phyloP scores from a whole-genome alignment of 1,284 basidiomycete genomes.

The Trametes pubescens region DNA sequence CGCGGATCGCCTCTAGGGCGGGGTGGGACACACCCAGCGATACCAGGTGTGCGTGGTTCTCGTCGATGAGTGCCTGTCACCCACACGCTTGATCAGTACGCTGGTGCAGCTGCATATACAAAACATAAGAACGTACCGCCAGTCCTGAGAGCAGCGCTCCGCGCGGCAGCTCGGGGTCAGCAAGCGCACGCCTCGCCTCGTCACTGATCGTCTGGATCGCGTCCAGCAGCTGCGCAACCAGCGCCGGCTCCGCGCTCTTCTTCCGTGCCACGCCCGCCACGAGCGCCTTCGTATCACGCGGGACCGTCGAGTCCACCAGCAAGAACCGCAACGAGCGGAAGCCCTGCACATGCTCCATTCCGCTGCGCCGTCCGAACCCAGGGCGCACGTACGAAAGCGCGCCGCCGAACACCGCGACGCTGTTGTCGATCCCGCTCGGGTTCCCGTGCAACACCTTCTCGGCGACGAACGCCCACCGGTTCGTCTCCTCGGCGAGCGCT shows the following conservation, averaged over 20 bases:
- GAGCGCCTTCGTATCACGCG: conserved; percentile 93
- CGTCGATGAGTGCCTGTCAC: conserved; percentile 76
- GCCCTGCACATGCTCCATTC: conserved; percentile 86
- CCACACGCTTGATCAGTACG: conserved; percentile 14
- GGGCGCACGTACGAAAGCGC: conserved; percentile 91
- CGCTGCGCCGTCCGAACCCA: conserved; percentile 77
- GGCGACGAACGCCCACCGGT: conserved; percentile 93
- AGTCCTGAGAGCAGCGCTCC: conserved; percentile 65
- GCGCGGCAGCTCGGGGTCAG: conserved; percentile 76
- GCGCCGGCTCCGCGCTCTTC: conserved; percentile 79
- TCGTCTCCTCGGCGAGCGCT: conserved; percentile 78
- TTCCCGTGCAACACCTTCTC: conserved; percentile 99
- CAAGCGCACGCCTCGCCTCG: conserved; percentile 79
- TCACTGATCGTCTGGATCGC: conserved; percentile 86
- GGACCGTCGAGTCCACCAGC: conserved; percentile 92
- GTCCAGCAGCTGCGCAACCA: conserved; percentile 77
- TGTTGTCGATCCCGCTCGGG: conserved; percentile 98
- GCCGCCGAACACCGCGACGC: conserved; percentile 93
- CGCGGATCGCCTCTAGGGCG: conserved; percentile 84
- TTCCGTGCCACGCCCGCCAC: conserved; percentile 88
- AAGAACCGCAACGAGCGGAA: conserved; percentile 83
- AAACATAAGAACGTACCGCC: conserved; percentile 49
- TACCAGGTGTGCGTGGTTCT: conserved; percentile 90
- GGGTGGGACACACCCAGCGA: conserved; percentile 95
- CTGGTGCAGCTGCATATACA: conserved; percentile 27